A percentile compares a stretch with the other conserved stretches of the same genome.
phyloP scores from a whole-genome alignment of 805 yeast species.

The Ogataea zsoltii region DNA sequence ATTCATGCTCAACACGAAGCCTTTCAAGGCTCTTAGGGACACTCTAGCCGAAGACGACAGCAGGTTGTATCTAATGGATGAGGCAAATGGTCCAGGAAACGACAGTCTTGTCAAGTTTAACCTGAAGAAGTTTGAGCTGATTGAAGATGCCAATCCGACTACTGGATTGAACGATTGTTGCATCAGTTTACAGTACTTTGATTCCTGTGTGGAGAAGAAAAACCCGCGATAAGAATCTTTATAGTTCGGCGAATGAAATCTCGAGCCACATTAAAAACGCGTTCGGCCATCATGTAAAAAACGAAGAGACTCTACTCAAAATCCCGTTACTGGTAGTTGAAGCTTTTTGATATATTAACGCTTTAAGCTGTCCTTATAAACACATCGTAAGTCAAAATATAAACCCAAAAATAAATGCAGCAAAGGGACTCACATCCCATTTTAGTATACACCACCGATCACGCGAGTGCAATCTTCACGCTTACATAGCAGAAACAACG shows the following conservation, averaged over 20 bases:
- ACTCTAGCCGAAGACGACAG: constrained; percentile 24
- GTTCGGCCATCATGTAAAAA: no score
- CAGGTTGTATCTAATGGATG: constrained; percentile 23
- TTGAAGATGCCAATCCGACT: constrained; percentile 56
- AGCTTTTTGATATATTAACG: not conserved
- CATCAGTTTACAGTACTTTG: constrained; percentile 53
- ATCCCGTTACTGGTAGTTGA: not conserved
- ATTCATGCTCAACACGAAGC: constrained; percentile 21
- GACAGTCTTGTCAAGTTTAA: constrained; percentile 37
- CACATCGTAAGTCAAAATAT: not conserved
- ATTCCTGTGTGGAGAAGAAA: constrained; percentile 47
- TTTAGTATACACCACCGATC: constrained; percentile 3
- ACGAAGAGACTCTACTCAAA: no score
- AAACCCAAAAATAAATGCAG: constrained; percentile 9
- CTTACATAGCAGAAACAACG: constrained; percentile 29
- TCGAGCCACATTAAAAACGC: no score
- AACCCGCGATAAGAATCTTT: constrained; percentile 42
- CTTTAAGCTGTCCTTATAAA: constrained; percentile 4
- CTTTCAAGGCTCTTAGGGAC: constrained; percentile 28
- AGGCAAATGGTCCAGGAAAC: constrained; percentile 11
- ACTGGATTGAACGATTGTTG: constrained; percentile 54
- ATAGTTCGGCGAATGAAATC: not conserved
- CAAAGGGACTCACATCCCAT: not conserved
- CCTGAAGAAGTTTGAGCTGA: constrained; percentile 53
- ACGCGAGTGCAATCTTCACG: not conserved